Evolutionary conservation across 345 rosid species (phyloP).

Genomic region (Syzygium jambos): DNA sequence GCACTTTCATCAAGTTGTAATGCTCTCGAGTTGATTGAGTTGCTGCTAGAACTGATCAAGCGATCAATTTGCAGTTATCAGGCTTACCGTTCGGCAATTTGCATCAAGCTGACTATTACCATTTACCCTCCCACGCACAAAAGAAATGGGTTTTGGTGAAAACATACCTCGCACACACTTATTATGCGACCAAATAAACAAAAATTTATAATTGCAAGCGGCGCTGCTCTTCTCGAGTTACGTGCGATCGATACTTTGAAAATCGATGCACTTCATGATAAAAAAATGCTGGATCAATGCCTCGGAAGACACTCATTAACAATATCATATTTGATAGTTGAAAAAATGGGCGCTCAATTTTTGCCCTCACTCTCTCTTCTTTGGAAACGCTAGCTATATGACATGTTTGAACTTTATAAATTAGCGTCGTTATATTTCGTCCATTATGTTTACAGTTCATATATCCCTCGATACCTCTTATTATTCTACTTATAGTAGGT

Average conservation of each 20-base stretch:
- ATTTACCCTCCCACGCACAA: background rate
- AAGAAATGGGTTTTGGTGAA: background rate
- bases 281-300: background rate
- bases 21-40: no score
- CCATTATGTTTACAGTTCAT: background rate
- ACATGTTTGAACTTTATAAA: background rate
- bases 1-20: no score
- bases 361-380: background rate
- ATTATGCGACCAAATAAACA: no score
- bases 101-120: background rate
- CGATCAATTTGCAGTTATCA: background rate
- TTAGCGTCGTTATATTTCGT: background rate
- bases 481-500: background rate
- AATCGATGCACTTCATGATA: background rate
- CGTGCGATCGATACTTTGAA: background rate
- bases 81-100: background rate
- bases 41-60: no score
- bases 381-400: background rate
- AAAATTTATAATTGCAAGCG: background rate
- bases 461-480: background rate
- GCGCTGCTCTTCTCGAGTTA: background rate
- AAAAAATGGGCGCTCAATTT: background rate
- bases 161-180: background rate
- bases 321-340: background rate
- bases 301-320: rapidly evolving